Conservation (phyloP, 306 rosid genomes). For the Malus sylvestris region DNA sequence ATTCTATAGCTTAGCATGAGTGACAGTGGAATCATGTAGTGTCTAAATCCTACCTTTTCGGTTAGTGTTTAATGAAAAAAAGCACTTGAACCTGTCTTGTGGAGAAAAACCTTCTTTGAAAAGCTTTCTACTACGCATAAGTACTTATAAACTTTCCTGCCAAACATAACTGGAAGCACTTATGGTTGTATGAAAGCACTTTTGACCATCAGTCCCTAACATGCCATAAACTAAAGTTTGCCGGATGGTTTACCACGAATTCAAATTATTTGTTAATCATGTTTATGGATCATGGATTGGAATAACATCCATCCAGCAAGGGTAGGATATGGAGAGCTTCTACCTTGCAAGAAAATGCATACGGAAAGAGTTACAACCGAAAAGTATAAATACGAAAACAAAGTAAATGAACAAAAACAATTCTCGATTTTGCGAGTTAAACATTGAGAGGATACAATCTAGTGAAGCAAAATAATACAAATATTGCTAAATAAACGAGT, state of each 20-base stretch:
- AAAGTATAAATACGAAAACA: background rate
- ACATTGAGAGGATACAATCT: too few relatives aligned
- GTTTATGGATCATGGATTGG: background rate
- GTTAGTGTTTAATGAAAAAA: background rate
- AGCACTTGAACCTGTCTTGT: background rate
- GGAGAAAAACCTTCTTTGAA: too few relatives aligned
- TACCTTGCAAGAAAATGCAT: background rate
- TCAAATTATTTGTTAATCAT: background rate
- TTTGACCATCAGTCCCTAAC: too few relatives aligned
- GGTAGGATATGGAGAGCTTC: background rate
- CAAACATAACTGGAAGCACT: too few relatives aligned
- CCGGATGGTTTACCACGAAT: background rate
- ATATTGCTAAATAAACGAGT: background rate
- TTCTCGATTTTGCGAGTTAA: background rate
- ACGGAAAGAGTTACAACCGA: background rate
- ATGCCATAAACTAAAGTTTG: background rate
- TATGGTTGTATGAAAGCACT: too few relatives aligned
- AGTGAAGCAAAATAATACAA: background rate
- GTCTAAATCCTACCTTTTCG: background rate
- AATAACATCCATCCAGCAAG: background rate
- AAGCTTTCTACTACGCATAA: too few relatives aligned
- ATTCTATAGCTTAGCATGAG: background rate
- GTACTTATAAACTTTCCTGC: too few relatives aligned
- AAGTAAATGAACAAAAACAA: background rate
- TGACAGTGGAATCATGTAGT: background rate